Percentiles rank a stretch among this genome's conserved stretches.
These are phyloP conservation scores for Backusella morwellensis DNA, from an alignment of 192 early-diverging fungal genomes.

Conservation along the genomic window DNA sequence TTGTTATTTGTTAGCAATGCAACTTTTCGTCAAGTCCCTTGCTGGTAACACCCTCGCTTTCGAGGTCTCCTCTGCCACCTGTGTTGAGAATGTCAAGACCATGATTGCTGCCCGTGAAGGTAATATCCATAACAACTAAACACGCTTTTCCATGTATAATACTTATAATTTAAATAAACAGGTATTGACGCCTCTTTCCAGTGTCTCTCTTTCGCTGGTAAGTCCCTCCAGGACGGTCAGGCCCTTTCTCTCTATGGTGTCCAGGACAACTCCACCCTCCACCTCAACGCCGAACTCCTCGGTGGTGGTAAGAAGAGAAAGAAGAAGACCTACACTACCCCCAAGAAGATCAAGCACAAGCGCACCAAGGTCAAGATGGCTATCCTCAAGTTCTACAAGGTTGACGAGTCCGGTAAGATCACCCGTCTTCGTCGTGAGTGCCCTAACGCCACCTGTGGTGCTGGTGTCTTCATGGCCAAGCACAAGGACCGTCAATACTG, in stretches of 20 bases:
- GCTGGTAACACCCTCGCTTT: slow-evolving; percentile 63
- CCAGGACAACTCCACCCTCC: slow-evolving; percentile 73
- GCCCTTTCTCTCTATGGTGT: slow-evolving; percentile 52
- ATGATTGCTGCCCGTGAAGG: slow-evolving; percentile 56
- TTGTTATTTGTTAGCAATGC: slow-evolving; percentile 52
- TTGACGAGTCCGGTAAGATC: slow-evolving; percentile 95
- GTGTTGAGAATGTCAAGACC: slow-evolving; percentile 55
- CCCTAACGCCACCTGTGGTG: slow-evolving; percentile 94
- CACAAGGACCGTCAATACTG: slow-evolving; percentile 99
- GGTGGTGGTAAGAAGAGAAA: slow-evolving; percentile 99
- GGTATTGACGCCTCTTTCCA: slow-evolving; percentile 61
- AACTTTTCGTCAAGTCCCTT: slow-evolving; percentile 66
- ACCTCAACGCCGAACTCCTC: slow-evolving; percentile 66
- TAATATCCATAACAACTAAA: not conserved
- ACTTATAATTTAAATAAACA: not conserved
- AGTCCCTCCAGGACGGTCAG: slow-evolving; percentile 48
- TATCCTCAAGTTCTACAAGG: slow-evolving; percentile 99
- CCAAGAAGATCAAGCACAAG: slow-evolving; percentile 99
- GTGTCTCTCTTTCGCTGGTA: slow-evolving; percentile 54
- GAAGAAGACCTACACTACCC: slow-evolving; percentile 99
- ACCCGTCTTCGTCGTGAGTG: slow-evolving; percentile 99
- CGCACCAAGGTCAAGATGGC: slow-evolving; percentile 99
- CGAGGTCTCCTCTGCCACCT: slow-evolving; percentile 51
- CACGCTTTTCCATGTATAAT: not conserved
- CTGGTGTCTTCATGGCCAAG: slow-evolving; percentile 99